These are phyloP conservation scores for Casaregolazyma lundiana DNA, from an alignment of 1,139 yeast species.

Conservation along the genomic window DNA sequence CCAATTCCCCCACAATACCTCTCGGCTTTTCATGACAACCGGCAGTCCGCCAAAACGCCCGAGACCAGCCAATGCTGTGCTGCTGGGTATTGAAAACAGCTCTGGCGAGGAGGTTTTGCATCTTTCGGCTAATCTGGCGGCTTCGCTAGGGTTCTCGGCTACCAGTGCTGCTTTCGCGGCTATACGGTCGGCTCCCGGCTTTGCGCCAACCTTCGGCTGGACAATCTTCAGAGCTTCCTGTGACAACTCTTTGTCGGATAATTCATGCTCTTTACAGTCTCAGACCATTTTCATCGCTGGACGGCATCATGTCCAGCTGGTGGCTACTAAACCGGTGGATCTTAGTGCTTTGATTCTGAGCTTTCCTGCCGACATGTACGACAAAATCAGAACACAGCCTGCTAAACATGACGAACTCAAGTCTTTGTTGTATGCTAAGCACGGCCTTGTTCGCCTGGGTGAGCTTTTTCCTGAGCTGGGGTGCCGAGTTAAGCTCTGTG, in stretches of 20 bases:
- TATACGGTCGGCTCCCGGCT: constrained; percentile 7
- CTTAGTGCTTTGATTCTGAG: constrained; percentile 24
- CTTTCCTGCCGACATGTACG: constrained; percentile 24
- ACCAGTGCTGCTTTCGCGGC: neutral
- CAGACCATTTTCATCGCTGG: constrained; percentile 14
- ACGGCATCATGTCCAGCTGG: constrained; percentile 17
- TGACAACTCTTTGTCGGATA: constrained; percentile 15
- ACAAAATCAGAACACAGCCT: constrained; percentile 10
- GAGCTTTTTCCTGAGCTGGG: constrained; percentile 22
- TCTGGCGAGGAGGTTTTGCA: neutral
- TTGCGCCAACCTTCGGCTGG: constrained; percentile 10
- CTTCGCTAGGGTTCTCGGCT: neutral
- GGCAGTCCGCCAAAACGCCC: neutral
- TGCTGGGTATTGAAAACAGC: neutral
- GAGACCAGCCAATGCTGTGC: neutral
- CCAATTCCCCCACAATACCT: neutral
- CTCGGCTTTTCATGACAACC: neutral
- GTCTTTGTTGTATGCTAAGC: constrained; percentile 12
- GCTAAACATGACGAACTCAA: constrained; percentile 13
- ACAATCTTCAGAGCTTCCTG: constrained; percentile 3
- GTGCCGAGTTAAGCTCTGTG: constrained; percentile 50
- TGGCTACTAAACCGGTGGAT: constrained; percentile 18
- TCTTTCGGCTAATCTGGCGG: constrained; percentile 2
- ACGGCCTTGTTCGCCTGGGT: constrained; percentile 29
- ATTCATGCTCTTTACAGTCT: constrained; percentile 19